Percentiles rank a stretch among this genome's conserved stretches.
Conservation (phyloP, 306 rosid species). For the Quercus ilex region DNA sequence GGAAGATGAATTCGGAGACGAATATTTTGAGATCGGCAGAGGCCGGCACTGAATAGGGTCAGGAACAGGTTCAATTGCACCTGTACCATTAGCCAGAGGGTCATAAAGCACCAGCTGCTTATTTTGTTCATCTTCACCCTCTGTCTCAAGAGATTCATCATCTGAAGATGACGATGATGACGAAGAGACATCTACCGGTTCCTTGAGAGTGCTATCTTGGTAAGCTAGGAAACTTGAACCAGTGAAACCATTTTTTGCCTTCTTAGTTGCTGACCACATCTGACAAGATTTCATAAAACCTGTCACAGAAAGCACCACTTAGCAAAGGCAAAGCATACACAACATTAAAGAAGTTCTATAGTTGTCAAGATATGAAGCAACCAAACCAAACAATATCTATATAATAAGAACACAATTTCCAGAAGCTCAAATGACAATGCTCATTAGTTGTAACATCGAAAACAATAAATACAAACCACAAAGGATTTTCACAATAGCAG, state of each 20-base stretch:
- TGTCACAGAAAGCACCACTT: slow-evolving; percentile 10
- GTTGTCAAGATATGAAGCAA: too few relatives aligned
- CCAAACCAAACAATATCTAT: too few relatives aligned
- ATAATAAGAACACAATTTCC: too few relatives aligned
- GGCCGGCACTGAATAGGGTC: slow-evolving; percentile 30
- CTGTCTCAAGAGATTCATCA: slow-evolving; percentile 16
- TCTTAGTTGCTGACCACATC: slow-evolving; percentile 29
- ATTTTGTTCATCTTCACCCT: slow-evolving; percentile 39
- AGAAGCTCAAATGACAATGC: too few relatives aligned
- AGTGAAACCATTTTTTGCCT: slow-evolving; percentile 23
- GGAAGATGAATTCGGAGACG: slow-evolving; percentile 28
- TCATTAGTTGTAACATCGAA: too few relatives aligned
- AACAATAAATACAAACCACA: too few relatives aligned
- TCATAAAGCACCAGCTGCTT: slow-evolving; percentile 74
- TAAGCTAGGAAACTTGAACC: slow-evolving; percentile 25
- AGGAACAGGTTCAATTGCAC: slow-evolving; percentile 30
- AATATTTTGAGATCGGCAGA: slow-evolving; percentile 13
- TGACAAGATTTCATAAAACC: slow-evolving; percentile 32
- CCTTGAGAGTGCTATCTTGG: slow-evolving; percentile 15
- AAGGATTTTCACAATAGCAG: too few relatives aligned
- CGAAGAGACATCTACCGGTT: slow-evolving; percentile 31
- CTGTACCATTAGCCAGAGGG: slow-evolving; percentile 38
- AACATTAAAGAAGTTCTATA: background rate
- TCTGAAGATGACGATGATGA: slow-evolving; percentile 47
- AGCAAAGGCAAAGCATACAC: background rate